Conservation (phyloP, 306 rosid species). For the Quercus bicolor region DNA sequence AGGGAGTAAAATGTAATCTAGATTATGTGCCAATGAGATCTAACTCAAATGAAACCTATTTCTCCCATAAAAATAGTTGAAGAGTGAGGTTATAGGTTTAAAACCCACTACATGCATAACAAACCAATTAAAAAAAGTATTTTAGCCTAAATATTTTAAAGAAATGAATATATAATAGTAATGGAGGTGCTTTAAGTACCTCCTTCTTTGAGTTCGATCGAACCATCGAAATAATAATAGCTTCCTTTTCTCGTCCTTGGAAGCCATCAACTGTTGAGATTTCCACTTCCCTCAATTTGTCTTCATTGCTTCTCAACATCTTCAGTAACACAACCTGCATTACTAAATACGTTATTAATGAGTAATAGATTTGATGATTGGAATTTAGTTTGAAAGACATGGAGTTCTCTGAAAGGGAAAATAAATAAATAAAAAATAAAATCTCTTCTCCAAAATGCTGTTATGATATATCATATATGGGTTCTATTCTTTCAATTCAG, state of each 20-base stretch:
- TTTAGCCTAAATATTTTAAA: not conserved
- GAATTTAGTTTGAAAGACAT: too few relatives aligned
- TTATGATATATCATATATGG: too few relatives aligned
- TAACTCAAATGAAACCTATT: not conserved
- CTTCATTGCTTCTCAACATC: conserved; percentile 76
- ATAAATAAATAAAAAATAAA: too few relatives aligned
- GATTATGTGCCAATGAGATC: too few relatives aligned
- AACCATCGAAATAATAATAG: conserved; percentile 93
- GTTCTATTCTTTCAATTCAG: too few relatives aligned
- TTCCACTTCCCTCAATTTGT: conserved; percentile 69
- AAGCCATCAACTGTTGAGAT: conserved; percentile 98
- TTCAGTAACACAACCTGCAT: conserved; percentile 82
- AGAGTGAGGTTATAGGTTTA: too few relatives aligned
- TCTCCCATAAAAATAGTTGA: too few relatives aligned
- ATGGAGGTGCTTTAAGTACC: conserved; percentile 44
- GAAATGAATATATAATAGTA: not conserved
- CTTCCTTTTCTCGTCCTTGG: conserved; percentile 98
- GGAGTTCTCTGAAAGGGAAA: too few relatives aligned
- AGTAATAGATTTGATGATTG: not conserved
- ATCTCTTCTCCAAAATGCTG: too few relatives aligned
- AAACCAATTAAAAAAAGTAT: too few relatives aligned
- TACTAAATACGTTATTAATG: not conserved
- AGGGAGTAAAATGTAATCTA: too few relatives aligned
- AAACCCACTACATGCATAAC: too few relatives aligned
- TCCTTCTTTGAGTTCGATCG: conserved; percentile 84